Evolutionary conservation across 1,284 basidiomycete species (phyloP).

Genomic region (Malassezia psittaci): DNA sequence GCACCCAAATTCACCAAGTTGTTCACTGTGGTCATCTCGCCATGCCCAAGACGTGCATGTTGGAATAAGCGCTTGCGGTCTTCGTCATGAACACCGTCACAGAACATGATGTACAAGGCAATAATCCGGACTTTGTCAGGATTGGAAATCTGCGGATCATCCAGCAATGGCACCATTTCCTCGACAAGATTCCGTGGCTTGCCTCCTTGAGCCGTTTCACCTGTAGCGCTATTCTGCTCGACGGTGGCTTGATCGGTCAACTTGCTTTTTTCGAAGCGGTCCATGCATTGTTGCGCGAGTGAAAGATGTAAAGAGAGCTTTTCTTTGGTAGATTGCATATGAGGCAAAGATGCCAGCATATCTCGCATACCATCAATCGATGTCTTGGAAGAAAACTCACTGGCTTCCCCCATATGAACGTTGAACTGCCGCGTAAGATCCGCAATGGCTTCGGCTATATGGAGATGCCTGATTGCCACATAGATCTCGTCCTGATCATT

Average conservation of each 20-base stretch:
- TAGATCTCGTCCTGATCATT: slow-evolving; percentile 81
- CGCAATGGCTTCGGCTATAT: slow-evolving; percentile 96
- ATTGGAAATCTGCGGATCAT: slow-evolving; percentile 61
- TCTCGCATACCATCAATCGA: slow-evolving; percentile 97
- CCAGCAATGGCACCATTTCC: slow-evolving; percentile 94
- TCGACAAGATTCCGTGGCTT: slow-evolving; percentile 60
- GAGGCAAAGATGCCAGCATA: slow-evolving; percentile 88
- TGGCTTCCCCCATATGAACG: slow-evolving; percentile 81
- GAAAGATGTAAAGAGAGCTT: slow-evolving; percentile 92
- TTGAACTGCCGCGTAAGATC: slow-evolving; percentile 91
- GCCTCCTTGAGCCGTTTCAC: slow-evolving; percentile 39
- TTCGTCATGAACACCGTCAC: slow-evolving; percentile 94
- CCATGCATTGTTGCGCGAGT: slow-evolving; percentile 97
- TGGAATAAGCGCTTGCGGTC: slow-evolving; percentile 88
- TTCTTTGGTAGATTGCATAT: slow-evolving; percentile 89
- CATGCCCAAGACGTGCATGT: slow-evolving; percentile 76
- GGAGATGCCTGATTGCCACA: slow-evolving; percentile 85
- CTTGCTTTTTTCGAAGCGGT: slow-evolving; percentile 76
- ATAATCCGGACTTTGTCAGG: slow-evolving; percentile 89
- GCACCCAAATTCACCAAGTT: slow-evolving; percentile 73
- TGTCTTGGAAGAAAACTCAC: slow-evolving; percentile 65
- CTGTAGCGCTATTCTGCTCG: slow-evolving; percentile 59
- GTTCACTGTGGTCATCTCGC: slow-evolving; percentile 90
- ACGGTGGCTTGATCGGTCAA: slow-evolving; percentile 76
- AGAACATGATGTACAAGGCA: slow-evolving; percentile 85